Conservation (phyloP, 306 rosid genomes). For the Sicyos baderoa region DNA sequence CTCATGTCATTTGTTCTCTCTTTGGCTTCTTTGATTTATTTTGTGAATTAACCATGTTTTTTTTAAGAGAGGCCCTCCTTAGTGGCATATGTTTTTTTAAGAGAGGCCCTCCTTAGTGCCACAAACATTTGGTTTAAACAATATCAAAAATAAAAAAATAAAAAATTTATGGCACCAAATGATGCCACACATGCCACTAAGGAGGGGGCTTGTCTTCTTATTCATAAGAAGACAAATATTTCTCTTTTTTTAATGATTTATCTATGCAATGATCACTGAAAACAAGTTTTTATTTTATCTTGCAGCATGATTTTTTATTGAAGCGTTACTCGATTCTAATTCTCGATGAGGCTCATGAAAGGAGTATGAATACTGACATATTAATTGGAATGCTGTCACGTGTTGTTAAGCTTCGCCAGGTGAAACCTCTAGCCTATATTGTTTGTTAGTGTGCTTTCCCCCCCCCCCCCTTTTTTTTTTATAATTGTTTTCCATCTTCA, state of each 20-base stretch:
- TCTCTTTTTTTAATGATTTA: constrained; percentile 8
- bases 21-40: neutral
- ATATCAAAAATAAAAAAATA: no score
- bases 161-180: no score
- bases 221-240: no score
- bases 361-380: constrained; percentile 95
- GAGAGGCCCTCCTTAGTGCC: no score
- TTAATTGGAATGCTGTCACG: constrained; percentile 91
- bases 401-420: constrained; percentile 59
- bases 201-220: no score
- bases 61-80: no score
- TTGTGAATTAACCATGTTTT: no score
- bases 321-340: constrained; percentile 70
- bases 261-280: neutral
- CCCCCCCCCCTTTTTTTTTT: no score
- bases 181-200: no score
- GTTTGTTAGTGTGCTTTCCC: neutral
- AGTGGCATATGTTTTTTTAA: no score
- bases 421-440: constrained; percentile 24
- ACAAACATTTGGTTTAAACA: no score
- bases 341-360: constrained; percentile 95
- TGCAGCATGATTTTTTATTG: constrained; percentile 73
- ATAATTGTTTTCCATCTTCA: constrained; percentile 17
- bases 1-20: neutral
- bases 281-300: constrained; percentile 10